These are phyloP conservation scores for Aspergillus sclerotiicarbonarius DNA, from an alignment of 495 filamentous ascomycete species.

Conservation along the genomic window DNA sequence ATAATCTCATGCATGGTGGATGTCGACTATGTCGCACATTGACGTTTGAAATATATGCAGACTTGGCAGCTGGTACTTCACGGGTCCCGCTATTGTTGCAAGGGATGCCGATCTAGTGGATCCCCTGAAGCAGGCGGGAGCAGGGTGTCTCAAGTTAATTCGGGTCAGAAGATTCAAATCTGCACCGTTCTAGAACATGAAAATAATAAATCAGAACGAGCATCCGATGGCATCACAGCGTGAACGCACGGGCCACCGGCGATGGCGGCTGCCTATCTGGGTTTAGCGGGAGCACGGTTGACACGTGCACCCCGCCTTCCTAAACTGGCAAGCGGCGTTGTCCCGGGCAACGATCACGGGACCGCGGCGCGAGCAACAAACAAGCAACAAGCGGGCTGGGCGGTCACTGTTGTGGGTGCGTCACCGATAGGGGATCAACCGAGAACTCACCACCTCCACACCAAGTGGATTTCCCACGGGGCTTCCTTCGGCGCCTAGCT, in stretches of 20 bases:
- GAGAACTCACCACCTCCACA: slow-evolving; percentile 15
- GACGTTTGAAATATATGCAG: slow-evolving; percentile 6
- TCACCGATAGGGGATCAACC: slow-evolving; percentile 29
- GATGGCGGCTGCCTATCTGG: slow-evolving; percentile 1
- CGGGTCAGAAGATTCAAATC: too few species aligned
- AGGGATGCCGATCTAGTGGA: neutral
- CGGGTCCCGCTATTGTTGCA: neutral
- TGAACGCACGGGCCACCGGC: slow-evolving; percentile 11
- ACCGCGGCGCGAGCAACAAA: slow-evolving; percentile 31
- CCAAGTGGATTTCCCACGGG: slow-evolving; percentile 14
- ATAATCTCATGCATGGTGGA: slow-evolving; percentile 88
- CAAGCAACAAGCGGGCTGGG: slow-evolving; percentile 20
- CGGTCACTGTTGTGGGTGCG: slow-evolving; percentile 26
- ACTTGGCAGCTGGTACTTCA: neutral
- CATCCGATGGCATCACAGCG: slow-evolving; percentile 1
- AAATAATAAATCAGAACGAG: neutral
- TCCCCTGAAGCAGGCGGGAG: too few species aligned
- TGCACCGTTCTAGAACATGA: neutral
- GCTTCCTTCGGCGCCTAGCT: slow-evolving; percentile 22
- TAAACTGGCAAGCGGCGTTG: slow-evolving; percentile 20
- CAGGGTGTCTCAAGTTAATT: too few species aligned
- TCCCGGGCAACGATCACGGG: slow-evolving; percentile 43
- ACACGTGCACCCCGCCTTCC: slow-evolving; percentile 8
- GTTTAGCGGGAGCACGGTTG: neutral
- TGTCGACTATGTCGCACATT: neutral